A percentile compares a stretch with the other conserved stretches of the same genome.
phyloP scores from a whole-genome alignment of 1,139 yeast genomes.

The Taphrina deformans region DNA sequence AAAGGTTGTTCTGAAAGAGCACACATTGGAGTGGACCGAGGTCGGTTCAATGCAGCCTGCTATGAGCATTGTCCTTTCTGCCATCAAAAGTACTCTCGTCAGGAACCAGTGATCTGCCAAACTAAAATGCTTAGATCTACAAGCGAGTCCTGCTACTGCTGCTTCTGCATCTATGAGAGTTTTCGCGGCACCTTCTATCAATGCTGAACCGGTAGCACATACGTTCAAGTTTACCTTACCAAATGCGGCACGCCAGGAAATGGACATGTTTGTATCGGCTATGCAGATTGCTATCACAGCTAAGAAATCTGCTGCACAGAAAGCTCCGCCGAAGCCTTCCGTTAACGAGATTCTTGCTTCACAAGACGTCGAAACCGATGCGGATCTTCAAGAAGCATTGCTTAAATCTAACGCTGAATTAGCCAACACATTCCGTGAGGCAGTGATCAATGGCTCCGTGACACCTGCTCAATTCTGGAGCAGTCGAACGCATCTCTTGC shows the following conservation, averaged over 20 bases:
- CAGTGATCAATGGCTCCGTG: slow-evolving; percentile 57
- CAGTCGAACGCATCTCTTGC: slow-evolving; percentile 70
- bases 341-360: slow-evolving; percentile 25
- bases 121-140: slow-evolving; percentile 18
- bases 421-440: slow-evolving; percentile 76
- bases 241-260: slow-evolving; percentile 22
- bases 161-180: slow-evolving; percentile 32
- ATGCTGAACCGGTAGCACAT: slow-evolving; percentile 33
- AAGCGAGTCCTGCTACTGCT: slow-evolving; percentile 33
- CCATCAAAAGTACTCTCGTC: slow-evolving; percentile 28
- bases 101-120: not conserved
- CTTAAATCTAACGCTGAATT: slow-evolving; percentile 69
- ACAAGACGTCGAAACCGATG: slow-evolving; percentile 48
- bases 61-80: slow-evolving; percentile 28
- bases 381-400: slow-evolving; percentile 73
- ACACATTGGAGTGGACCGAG: slow-evolving; percentile 33
- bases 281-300: slow-evolving; percentile 24
- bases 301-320: slow-evolving; percentile 15
- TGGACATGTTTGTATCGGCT: slow-evolving; percentile 27
- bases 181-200: slow-evolving; percentile 21
- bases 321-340: slow-evolving; percentile 13
- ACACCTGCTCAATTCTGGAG: slow-evolving; percentile 78
- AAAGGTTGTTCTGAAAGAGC: slow-evolving; percentile 24
- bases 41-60: slow-evolving; percentile 27
- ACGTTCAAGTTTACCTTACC: slow-evolving; percentile 31